Base-by-base conservation (phyloP, 352 stramenopile species). In the Globisporangium nodosum region DNA sequence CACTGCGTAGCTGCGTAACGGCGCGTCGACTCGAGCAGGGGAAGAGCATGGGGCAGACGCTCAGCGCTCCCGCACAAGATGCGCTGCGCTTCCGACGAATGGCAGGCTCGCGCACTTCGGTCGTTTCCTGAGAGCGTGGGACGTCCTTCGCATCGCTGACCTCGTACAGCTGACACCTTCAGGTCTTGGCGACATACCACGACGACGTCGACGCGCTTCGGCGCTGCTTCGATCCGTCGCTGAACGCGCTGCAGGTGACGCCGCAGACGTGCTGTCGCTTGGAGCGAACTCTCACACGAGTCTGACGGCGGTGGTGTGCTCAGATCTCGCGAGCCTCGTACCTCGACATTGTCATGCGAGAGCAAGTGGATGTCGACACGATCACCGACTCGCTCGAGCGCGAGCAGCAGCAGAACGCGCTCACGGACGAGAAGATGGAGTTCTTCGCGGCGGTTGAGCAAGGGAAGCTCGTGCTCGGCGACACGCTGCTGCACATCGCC, bases 341-440 rank as follows among this genome's bases (percentile, higher is more conserved):
- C 56, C 64, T 93, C 39, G 83, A 91, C 60, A 75, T 93, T 24
- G 82, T 74, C 69, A 75, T 81, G 52, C 73, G 82, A 3, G 81
- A 87, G 47, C 64, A 90, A 51, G 73, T 65, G 20, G 53, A 70
- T 13, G 60, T 93, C 37, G 72, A 88, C 52, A 62, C 68, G 20
- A 58, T 90, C 27, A 78, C 73, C 3, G 83, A 93, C 56, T 88
- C 81, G 7, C 54, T 77, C 6, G 70, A 88, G 54, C 74, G 74
- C 46, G 81, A 90, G 45, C 56, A 70, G 27, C 64, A 59, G 39
- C 56, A 65, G 12, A 71, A 78, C 20, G 68, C 68, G 30, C 66
- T 90, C 30, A 65, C 85, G 52, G 73, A 88, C 61, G 81, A 93
- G 64, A 88, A 89, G 31, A 88, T 88, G 74, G 74, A 88, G 56